Conservation (phyloP, 2,329 filamentous ascomycete species). For the Fusarium sp. region DNA sequence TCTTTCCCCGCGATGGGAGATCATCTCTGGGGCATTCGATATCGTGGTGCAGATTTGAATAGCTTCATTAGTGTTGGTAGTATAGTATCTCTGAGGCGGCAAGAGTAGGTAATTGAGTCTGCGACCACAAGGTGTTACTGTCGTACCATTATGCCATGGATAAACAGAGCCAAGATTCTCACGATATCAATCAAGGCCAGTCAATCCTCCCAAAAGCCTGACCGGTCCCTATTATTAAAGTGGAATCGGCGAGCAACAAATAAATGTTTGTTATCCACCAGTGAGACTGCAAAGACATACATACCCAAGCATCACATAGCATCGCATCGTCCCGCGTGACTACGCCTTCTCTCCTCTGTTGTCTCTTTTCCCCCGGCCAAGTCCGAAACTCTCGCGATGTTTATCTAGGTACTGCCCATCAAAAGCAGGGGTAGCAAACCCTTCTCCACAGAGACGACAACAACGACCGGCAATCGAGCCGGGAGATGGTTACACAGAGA, state of each 20-base stretch:
- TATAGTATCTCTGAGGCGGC: too few relatives aligned
- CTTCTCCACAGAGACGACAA: neutral
- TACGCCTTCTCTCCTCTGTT: slow-evolving; percentile 23
- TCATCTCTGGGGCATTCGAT: neutral
- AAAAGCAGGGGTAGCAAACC: slow-evolving; percentile 4
- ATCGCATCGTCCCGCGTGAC: neutral
- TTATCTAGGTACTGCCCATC: neutral
- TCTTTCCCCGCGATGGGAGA: slow-evolving; percentile 32
- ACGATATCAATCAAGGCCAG: neutral
- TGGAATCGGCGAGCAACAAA: neutral
- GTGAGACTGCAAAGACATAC: neutral
- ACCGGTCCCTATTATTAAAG: neutral
- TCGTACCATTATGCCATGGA: slow-evolving; percentile 2
- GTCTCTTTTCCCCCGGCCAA: slow-evolving; percentile 29
- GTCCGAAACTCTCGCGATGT: slow-evolving; percentile 22
- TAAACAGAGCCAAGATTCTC: neutral
- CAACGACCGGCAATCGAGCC: slow-evolving; percentile 15
- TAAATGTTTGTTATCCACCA: neutral
- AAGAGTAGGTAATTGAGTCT: too few relatives aligned
- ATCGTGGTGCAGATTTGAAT: neutral
- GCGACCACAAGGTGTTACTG: too few relatives aligned
- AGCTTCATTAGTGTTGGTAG: too few relatives aligned
- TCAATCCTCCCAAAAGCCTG: neutral
- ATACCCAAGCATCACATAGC: too few relatives aligned
- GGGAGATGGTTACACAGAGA: slow-evolving; percentile 19